These are phyloP conservation scores for Hypseocharis bilobata DNA, from an alignment of 441 rosid genomes.

Conservation along the genomic window DNA sequence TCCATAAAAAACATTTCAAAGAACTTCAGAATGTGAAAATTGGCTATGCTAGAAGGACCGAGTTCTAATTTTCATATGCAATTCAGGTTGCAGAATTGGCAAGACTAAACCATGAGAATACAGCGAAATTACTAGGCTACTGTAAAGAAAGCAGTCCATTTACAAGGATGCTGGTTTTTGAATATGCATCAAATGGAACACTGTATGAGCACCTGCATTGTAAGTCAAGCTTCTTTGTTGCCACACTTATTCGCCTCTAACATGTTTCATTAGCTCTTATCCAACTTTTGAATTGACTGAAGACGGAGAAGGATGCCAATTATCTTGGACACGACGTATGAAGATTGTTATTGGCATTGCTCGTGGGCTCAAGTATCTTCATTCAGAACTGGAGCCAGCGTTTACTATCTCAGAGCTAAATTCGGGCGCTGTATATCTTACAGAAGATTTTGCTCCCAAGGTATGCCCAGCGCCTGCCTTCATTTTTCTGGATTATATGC, in stretches of 20 bases:
- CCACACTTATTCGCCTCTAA: constrained; percentile 1
- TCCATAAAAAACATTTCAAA: constrained; percentile 8
- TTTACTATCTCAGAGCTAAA: constrained; percentile 83
- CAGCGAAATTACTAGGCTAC: constrained; percentile 75
- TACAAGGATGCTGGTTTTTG: constrained; percentile 84
- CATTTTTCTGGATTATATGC: background rate
- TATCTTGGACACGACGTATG: constrained; percentile 89
- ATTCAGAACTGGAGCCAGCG: constrained; percentile 73
- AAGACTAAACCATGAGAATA: constrained; percentile 71
- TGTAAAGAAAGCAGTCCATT: constrained; percentile 71
- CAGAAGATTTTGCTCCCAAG: constrained; percentile 94
- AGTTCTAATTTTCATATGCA: constrained; percentile 18
- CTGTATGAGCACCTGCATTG: constrained; percentile 89
- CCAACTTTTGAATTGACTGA: constrained; percentile 20
- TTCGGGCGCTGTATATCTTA: constrained; percentile 80
- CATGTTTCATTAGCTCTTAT: constrained; percentile 6
- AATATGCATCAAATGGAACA: constrained; percentile 93
- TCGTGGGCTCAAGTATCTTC: constrained; percentile 82
- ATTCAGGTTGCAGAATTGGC: constrained; percentile 91
- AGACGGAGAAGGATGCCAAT: constrained; percentile 83
- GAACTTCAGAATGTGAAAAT: background rate
- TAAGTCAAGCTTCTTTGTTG: constrained; percentile 32
- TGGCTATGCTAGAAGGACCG: constrained; percentile 8
- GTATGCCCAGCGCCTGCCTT: constrained; percentile 27
- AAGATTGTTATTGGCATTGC: constrained; percentile 76